Conservation (phyloP, 805 yeast species). For the Cyberlindnera saturnus region DNA sequence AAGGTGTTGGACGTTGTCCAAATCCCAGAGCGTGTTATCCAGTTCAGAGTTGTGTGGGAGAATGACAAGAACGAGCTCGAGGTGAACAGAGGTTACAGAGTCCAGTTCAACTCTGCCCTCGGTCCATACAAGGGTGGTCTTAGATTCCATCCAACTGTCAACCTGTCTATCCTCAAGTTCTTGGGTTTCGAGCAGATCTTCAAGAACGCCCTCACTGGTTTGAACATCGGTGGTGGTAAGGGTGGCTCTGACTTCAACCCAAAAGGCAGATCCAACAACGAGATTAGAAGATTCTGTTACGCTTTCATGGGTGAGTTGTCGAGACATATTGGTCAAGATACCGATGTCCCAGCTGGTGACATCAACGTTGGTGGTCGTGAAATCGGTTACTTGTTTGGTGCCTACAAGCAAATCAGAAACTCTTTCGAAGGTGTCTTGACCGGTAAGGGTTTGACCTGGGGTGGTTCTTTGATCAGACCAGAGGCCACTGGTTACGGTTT, state of each 20-base stretch:
- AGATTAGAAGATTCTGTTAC: slow-evolving; percentile 94
- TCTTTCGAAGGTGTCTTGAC: slow-evolving; percentile 95
- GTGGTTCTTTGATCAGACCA: slow-evolving; percentile 98
- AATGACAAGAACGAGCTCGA: slow-evolving; percentile 87
- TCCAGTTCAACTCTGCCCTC: slow-evolving; percentile 95
- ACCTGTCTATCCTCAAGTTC: slow-evolving; percentile 90
- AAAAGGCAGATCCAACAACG: slow-evolving; percentile 86
- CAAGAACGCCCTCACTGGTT: slow-evolving; percentile 96
- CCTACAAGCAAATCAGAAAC: slow-evolving; percentile 88
- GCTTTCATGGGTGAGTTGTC: slow-evolving; percentile 94
- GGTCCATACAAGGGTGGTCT: slow-evolving; percentile 99
- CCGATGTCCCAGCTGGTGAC: slow-evolving; percentile 99
- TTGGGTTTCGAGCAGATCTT: slow-evolving; percentile 97
- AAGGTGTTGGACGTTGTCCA: slow-evolving; percentile 85
- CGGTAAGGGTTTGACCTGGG: slow-evolving; percentile 98
- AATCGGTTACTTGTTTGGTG: slow-evolving; percentile 82
- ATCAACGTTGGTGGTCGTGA: slow-evolving; percentile 92
- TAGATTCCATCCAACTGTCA: slow-evolving; percentile 96
- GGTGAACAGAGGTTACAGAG: slow-evolving; percentile 97
- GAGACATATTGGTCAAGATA: slow-evolving; percentile 94
- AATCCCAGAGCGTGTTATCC: slow-evolving; percentile 92
- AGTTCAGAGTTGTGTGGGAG: slow-evolving; percentile 98
- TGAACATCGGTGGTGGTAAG: slow-evolving; percentile 98
- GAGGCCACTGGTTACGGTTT: slow-evolving; percentile 99
- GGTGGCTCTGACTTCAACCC: slow-evolving; percentile 99